Evolutionary conservation across 1,284 basidiomycete genomes (phyloP).

Genomic region (Rhodotorula sp.): DNA sequence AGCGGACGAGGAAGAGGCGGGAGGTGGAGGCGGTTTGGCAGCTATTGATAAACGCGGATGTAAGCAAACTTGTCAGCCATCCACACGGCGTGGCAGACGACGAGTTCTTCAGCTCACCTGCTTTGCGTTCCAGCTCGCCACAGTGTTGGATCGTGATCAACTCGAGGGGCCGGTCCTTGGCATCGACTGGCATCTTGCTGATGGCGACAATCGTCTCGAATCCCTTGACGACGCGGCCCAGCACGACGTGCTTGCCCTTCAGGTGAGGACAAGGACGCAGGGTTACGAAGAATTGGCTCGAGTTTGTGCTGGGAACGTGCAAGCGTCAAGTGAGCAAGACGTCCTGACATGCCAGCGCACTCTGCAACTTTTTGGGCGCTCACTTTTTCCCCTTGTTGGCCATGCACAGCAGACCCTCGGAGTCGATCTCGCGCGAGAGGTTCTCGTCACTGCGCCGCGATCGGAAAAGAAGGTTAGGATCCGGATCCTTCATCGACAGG

Average conservation of each 20-base stretch:
- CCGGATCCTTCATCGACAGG: slow-evolving; percentile 54
- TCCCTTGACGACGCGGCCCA: slow-evolving; percentile 55
- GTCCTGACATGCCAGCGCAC: too few relatives aligned
- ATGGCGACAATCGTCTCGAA: slow-evolving; percentile 53
- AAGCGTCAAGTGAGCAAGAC: too few relatives aligned
- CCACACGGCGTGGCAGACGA: too few relatives aligned
- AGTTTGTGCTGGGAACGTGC: slow-evolving; percentile 58
- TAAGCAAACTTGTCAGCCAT: too few relatives aligned
- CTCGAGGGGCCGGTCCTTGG: slow-evolving; percentile 60
- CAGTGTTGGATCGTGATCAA: slow-evolving; percentile 74
- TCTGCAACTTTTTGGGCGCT: too few relatives aligned
- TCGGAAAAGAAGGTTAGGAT: neutral
- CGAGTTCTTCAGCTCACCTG: neutral
- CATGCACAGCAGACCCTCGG: slow-evolving; percentile 53
- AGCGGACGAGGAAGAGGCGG: neutral
- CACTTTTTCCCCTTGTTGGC: slow-evolving; percentile 35
- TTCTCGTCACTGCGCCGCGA: slow-evolving; percentile 61
- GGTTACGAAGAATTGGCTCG: slow-evolving; percentile 80
- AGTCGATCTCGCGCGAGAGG: slow-evolving; percentile 63
- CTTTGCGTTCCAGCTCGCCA: slow-evolving; percentile 70
- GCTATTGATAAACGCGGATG: neutral
- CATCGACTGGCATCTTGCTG: slow-evolving; percentile 51
- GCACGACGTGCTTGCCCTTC: slow-evolving; percentile 54
- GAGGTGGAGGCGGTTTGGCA: neutral
- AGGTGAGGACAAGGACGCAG: slow-evolving; percentile 60